Conservation (phyloP, 139 green algal species). For the Ulvella scutata region DNA sequence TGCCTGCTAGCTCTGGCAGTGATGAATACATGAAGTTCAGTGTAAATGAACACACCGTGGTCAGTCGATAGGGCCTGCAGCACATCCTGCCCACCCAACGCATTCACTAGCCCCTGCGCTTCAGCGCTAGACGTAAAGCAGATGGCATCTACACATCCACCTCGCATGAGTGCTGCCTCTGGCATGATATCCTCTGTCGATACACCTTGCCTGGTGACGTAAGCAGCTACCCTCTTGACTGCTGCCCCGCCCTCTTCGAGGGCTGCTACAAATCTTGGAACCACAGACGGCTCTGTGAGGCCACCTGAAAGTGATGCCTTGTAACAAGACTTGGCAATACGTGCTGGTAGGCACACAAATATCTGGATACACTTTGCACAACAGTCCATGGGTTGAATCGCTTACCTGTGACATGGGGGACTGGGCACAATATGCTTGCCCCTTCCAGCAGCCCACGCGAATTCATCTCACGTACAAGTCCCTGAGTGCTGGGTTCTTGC, state of each 20-base stretch:
- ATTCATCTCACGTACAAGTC: constrained; percentile 41
- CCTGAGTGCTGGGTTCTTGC: constrained; percentile 37
- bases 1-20: too few species aligned
- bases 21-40: too few species aligned
- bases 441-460: constrained; percentile 15
- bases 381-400: neutral
- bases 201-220: constrained; percentile 30
- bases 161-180: constrained; percentile 31
- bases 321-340: neutral
- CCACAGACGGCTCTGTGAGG: constrained; percentile 45
- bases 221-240: constrained; percentile 28
- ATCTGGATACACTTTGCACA: too few species aligned
- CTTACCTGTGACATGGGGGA: constrained; percentile 43
- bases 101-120: constrained; percentile 37
- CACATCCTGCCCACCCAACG: constrained; percentile 24
- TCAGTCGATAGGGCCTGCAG: constrained; percentile 13
- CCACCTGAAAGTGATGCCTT: constrained; percentile 11
- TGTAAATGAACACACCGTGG: constrained; percentile 16
- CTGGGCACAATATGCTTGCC: constrained; percentile 39
- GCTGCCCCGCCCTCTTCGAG: constrained; percentile 28
- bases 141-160: constrained; percentile 34
- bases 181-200: constrained; percentile 4
- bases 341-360: neutral
- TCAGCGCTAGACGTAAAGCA: constrained; percentile 51
- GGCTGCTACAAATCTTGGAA: constrained; percentile 46